Conservation (phyloP, 140 eudicot species). For the Cichorium intybus region DNA sequence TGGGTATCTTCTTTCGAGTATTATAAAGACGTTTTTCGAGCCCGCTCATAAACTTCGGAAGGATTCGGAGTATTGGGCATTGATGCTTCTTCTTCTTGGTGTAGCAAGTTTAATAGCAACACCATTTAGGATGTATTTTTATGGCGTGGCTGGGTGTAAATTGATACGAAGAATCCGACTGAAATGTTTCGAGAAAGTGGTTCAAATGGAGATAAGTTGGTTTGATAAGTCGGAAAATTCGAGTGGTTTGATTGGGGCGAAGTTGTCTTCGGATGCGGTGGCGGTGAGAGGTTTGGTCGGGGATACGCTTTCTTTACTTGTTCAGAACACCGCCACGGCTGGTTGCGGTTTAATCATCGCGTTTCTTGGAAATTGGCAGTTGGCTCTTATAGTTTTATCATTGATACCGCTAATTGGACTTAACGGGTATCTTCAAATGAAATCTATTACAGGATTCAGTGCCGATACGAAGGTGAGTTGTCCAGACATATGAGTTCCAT, state of each 20-base stretch:
- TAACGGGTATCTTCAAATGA: conserved; percentile 47
- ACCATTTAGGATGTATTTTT: conserved; percentile 49
- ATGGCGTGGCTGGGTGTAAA: conserved; percentile 56
- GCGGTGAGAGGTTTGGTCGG: conserved; percentile 51
- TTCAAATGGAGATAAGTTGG: conserved; percentile 72
- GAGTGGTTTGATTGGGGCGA: conserved; percentile 48
- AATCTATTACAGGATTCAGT: conserved; percentile 32
- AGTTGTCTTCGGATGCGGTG: conserved; percentile 53
- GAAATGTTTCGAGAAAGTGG: conserved; percentile 59
- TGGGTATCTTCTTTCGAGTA: conserved; percentile 40
- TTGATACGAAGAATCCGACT: conserved; percentile 45
- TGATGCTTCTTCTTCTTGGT: conserved; percentile 51
- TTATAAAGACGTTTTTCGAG: conserved; percentile 42
- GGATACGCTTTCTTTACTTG: conserved; percentile 49
- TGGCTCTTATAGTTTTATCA: conserved; percentile 41
- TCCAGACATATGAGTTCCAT: too few species aligned
- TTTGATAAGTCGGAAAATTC: conserved; percentile 54
- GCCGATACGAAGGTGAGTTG: conserved; percentile 48
- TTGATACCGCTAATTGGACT: conserved; percentile 52
- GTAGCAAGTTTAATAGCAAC: conserved; percentile 26
- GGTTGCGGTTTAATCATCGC: conserved; percentile 49
- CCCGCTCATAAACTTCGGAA: conserved; percentile 37
- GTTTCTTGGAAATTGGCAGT: conserved; percentile 49
- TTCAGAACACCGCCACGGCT: conserved; percentile 52
- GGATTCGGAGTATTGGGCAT: conserved; percentile 58